Base-by-base conservation (phyloP, 306 rosid species). In the Sophora flavescens region DNA sequence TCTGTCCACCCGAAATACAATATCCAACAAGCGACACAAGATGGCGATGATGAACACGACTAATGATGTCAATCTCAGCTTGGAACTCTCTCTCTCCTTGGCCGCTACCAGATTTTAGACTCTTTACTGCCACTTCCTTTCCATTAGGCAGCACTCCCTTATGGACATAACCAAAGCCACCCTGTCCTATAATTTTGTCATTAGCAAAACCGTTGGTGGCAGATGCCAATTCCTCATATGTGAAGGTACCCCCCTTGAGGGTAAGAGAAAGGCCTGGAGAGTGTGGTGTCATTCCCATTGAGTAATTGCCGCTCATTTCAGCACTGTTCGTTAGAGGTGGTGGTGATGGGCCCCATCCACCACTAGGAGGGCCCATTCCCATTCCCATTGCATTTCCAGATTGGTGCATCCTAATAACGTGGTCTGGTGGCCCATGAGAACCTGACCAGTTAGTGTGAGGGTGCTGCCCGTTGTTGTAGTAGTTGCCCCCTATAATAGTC, bases 131-230 rank as follows among this genome's bases (percentile, higher is more conserved):
- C 14, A 93, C 84, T 39, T 81, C 87, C 70, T 85, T 91, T 16
- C 98, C 98, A 48, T 60, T 88, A 3, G 97, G 88, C 45, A 93
- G 63, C 5, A 87, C 70, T 0, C 98, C 98, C 78, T 91, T 93
- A 77, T 93, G 96, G 63, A 93, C 98, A 57, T 72, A 93, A 42
- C 97, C 98, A 52, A 93, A 91, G 35, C 97, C 96, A 4, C 98
- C 98, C 60, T 93, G 96, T 28, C 98, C 98, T 41, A 91, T 67
- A 76, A 93, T 64, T 44, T 89, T 84, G 15, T 63, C 89, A 57
- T 83, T 84, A 2, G 86, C 62, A 41, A 93, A 93, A 47, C 92
- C 96, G 2, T 52, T 38, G 0, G 97, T 93, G 5, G 98, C 98
- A 0, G 88, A 61, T 3, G 91, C 92, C 3, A 93, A 86, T 68